phyloP scores from a whole-genome alignment of 306 rosid species.

The Canavalia gladiata region DNA sequence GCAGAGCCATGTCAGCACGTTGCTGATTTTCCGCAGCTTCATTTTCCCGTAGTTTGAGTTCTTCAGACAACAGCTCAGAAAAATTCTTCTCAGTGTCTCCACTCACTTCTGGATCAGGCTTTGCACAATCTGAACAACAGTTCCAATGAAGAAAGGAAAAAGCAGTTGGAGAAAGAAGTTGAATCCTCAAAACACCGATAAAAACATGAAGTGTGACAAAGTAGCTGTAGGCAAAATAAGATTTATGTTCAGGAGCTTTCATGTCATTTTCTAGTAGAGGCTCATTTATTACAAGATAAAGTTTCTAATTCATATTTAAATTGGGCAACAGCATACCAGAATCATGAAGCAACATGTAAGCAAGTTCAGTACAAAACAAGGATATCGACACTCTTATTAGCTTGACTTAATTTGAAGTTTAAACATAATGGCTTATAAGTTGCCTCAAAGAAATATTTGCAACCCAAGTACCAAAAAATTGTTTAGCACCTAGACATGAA shows the following conservation, averaged over 20 bases:
- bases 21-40: conserved; percentile 78
- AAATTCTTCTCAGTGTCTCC: conserved; percentile 92
- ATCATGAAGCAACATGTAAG: conserved; percentile 30
- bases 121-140: conserved; percentile 79
- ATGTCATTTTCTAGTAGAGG: conserved; percentile 32
- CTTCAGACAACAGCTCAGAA: conserved; percentile 87
- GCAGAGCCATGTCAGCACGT: conserved; percentile 90
- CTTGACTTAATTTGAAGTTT: conserved; percentile 25
- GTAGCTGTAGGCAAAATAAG: conserved; percentile 19
- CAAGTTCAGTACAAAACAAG: conserved; percentile 22
- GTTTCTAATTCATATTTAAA: neutral
- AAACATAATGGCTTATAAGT: conserved; percentile 13
- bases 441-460: neutral
- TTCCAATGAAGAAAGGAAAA: conserved; percentile 40
- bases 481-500: neutral
- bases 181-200: conserved; percentile 4
- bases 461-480: conserved; percentile 4
- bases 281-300: neutral
- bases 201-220: neutral
- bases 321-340: neutral
- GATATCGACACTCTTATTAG: neutral
- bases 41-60: conserved; percentile 82
- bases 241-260: neutral
- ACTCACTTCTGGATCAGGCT: conserved; percentile 86
- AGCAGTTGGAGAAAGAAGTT: conserved; percentile 8